These are phyloP conservation scores for Exophiala sp. DNA, from an alignment of 2,329 filamentous ascomycete species.

Conservation along the genomic window DNA sequence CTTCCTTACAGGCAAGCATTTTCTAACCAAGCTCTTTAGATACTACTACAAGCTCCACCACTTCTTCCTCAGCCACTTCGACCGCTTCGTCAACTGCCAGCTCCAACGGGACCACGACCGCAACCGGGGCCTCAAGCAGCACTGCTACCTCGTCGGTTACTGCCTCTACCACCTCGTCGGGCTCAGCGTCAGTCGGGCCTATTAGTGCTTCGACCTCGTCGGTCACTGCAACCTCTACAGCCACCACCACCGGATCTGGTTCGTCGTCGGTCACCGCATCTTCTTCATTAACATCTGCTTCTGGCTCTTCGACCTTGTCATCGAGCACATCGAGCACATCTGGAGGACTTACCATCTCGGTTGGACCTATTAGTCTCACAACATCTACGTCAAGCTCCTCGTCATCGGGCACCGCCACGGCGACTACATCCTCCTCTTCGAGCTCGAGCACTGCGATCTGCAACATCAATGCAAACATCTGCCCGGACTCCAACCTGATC, in stretches of 20 bases:
- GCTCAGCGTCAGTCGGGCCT: not conserved
- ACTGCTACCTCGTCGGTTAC: not conserved
- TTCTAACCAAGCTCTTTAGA: not conserved
- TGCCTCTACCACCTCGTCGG: not conserved
- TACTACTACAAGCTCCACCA: too few species aligned
- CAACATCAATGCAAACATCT: slow-evolving; percentile 13
- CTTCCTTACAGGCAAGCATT: not conserved
- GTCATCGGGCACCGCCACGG: slow-evolving; percentile 4
- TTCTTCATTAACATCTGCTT: not conserved
- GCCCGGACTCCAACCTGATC: slow-evolving; percentile 7
- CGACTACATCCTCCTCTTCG: slow-evolving; percentile 6
- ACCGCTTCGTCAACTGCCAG: too few species aligned
- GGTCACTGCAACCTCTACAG: not conserved
- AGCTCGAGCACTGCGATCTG: slow-evolving; percentile 6
- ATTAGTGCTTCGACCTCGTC: not conserved
- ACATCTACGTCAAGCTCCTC: not conserved
- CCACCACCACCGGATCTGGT: not conserved
- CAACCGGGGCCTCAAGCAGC: not conserved
- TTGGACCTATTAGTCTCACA: not conserved
- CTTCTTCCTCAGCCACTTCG: too few species aligned
- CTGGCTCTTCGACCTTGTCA: not conserved
- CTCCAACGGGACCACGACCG: too few species aligned
- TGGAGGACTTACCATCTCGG: not conserved
- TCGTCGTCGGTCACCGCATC: not conserved
- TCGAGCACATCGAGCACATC: not conserved